Conservation (phyloP, 2,329 filamentous ascomycete genomes). For the Sclerotinia spermophila region DNA sequence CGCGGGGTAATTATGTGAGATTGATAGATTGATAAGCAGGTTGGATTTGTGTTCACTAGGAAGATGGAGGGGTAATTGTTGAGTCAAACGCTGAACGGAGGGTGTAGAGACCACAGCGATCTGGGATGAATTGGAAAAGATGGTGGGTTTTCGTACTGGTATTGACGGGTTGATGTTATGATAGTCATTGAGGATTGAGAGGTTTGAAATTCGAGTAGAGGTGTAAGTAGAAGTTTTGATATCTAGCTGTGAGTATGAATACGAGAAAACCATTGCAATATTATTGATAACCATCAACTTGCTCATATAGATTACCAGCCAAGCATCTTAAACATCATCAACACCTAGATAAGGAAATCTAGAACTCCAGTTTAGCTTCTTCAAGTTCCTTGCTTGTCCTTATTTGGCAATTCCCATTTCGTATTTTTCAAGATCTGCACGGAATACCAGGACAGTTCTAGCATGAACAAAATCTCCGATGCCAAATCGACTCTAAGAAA, state of each 20-base stretch:
- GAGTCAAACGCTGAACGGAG: neutral
- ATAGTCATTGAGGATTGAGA: no score
- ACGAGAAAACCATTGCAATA: neutral
- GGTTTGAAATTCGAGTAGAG: neutral
- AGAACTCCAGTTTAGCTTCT: neutral
- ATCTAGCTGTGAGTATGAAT: neutral
- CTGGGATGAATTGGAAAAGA: neutral
- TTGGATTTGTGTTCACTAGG: no score
- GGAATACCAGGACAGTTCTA: neutral
- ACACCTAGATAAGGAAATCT: neutral
- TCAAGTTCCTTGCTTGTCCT: rapidly evolving
- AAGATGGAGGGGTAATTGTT: neutral
- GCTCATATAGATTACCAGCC: neutral
- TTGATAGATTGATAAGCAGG: no score
- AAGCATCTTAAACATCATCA: neutral
- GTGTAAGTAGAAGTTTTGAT: neutral
- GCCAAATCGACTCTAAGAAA: neutral
- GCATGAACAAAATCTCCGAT: neutral
- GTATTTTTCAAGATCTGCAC: neutral
- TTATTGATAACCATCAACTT: neutral
- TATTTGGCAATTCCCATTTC: neutral
- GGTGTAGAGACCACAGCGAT: no score
- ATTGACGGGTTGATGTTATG: neutral
- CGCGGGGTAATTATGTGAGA: neutral
- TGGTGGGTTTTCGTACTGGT: neutral